Percentiles rank a stretch among this genome's conserved stretches.
Conservation (phyloP, 257 asterid species). For the Verbena officinalis region DNA sequence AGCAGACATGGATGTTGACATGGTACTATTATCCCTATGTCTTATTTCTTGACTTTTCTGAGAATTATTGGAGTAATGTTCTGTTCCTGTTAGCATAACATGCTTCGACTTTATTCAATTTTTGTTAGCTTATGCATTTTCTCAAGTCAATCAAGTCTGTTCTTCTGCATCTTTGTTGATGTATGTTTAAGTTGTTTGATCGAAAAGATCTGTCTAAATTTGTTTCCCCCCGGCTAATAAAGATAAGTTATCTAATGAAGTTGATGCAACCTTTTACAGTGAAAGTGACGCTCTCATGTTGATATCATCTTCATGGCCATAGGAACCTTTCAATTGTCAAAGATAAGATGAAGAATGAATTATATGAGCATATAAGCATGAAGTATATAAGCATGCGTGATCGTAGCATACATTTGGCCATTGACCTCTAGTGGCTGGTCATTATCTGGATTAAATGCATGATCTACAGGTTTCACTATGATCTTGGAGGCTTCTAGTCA, state of each 20-base stretch:
- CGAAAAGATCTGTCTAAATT: constrained; percentile 11
- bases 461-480: not conserved
- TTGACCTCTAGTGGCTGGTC: not conserved
- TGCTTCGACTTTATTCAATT: constrained; percentile 2
- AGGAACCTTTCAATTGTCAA: constrained; percentile 11
- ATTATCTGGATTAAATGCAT: not conserved
- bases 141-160: constrained; percentile 8
- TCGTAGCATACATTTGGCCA: not conserved
- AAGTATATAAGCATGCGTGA: not conserved
- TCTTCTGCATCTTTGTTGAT: constrained; percentile 15
- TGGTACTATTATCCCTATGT: constrained; percentile 48
- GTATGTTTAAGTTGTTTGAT: constrained; percentile 1
- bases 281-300: constrained; percentile 14
- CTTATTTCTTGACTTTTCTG: constrained; percentile 2
- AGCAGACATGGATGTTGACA: constrained; percentile 75
- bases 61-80: constrained; percentile 3
- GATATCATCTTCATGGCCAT: constrained; percentile 7
- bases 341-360: constrained; percentile 13
- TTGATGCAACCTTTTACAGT: constrained; percentile 8
- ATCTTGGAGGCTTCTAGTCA: constrained; percentile 7
- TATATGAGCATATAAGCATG: not conserved
- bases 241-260: not conserved
- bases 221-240: constrained; percentile 3
- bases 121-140: constrained; percentile 9
- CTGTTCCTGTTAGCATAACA: constrained; percentile 1